Conservation (phyloP, 2,329 filamentous ascomycete genomes). For the Apiospora arundinis region DNA sequence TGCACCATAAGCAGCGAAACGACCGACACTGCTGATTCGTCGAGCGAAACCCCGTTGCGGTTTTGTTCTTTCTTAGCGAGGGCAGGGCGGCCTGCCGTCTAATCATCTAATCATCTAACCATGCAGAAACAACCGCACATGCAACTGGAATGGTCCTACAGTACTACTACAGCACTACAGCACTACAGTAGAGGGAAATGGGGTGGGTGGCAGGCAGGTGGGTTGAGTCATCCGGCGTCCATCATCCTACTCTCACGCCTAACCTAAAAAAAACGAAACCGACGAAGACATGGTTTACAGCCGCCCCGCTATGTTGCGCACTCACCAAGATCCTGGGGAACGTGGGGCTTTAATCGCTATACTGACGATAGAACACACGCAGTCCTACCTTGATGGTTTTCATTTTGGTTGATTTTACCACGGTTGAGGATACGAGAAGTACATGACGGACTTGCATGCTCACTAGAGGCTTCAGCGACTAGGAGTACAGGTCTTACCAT, state of each 20-base stretch:
- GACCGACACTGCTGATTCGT: neutral
- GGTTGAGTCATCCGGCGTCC: constrained; percentile 14
- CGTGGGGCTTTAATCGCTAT: neutral
- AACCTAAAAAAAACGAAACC: neutral
- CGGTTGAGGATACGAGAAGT: too few species aligned
- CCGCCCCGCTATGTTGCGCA: neutral
- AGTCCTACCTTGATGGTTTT: neutral
- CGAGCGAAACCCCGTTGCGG: neutral
- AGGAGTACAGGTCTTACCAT: neutral
- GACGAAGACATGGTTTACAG: neutral
- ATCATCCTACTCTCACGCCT: neutral
- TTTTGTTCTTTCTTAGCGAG: neutral
- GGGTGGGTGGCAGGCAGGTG: neutral
- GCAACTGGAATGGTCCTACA: neutral
- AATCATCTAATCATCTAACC: too few species aligned
- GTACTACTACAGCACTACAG: too few species aligned
- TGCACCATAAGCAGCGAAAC: constrained; percentile 2
- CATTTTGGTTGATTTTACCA: neutral
- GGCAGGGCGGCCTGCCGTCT: neutral
- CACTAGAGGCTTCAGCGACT: neutral
- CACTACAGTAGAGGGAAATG: neutral
- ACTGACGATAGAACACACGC: neutral
- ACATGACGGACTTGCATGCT: neutral
- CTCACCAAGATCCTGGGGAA: constrained; percentile 8
- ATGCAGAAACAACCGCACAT: neutral